phyloP scores from a whole-genome alignment of 768 basidiomycete genomes.

The Collybiopsis luxurians region DNA sequence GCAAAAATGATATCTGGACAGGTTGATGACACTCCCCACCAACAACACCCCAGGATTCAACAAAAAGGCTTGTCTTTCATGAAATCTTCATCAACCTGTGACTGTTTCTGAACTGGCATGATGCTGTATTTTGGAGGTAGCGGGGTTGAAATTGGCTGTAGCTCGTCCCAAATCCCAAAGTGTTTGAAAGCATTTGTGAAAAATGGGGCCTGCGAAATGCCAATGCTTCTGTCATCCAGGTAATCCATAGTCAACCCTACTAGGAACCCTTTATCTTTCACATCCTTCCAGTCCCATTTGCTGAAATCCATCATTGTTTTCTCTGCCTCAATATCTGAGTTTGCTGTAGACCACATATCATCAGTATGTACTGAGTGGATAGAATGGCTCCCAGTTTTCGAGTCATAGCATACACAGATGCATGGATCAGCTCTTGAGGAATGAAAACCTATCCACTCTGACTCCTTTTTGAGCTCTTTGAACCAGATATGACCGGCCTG shows the following conservation, averaged over 20 bases:
- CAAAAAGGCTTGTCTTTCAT: background rate
- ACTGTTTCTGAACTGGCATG: background rate
- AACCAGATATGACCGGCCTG: slow-evolving; percentile 7
- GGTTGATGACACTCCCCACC: no score
- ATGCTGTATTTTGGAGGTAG: background rate
- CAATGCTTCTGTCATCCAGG: background rate
- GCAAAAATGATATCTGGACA: no score
- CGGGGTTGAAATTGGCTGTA: background rate
- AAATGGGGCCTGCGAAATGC: background rate
- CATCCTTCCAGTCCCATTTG: background rate
- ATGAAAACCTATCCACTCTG: background rate
- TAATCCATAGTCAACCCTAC: background rate
- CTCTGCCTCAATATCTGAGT: background rate
- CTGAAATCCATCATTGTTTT: background rate
- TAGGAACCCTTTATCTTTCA: background rate
- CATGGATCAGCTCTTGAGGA: slow-evolving; percentile 6
- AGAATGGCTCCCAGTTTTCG: background rate
- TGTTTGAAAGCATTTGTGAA: background rate
- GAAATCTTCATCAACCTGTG: background rate
- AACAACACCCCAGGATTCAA: no score
- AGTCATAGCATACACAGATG: background rate
- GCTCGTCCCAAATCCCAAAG: background rate
- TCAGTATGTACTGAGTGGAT: background rate
- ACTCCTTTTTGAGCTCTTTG: background rate
- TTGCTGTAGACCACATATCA: background rate